Percentiles rank a stretch among this genome's conserved stretches.
Conservation (phyloP, 1,284 basidiomycete species). For the Rhodotorula sp. region DNA sequence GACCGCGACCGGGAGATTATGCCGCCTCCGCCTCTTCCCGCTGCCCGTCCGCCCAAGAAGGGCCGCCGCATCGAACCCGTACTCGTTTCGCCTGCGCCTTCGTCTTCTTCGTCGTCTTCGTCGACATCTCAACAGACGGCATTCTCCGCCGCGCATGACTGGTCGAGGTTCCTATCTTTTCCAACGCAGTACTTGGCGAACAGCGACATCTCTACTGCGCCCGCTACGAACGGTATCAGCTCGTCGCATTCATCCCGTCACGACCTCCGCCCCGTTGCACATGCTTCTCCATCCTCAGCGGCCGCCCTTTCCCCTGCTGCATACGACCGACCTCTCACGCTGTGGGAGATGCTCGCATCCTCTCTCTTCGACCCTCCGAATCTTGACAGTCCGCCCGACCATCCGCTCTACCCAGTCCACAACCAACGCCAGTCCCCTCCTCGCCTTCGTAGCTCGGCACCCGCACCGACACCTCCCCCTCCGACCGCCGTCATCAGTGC, state of each 20-base stretch:
- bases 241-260: no score
- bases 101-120: background rate
- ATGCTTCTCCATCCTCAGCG: background rate
- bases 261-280: background rate
- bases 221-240: no score
- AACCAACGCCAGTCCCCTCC: no score
- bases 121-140: background rate
- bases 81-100: slow-evolving; percentile 14
- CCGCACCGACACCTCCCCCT: background rate
- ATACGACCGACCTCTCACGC: slow-evolving; percentile 2
- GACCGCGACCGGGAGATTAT: slow-evolving; percentile 10
- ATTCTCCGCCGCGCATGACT: background rate
- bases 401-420: background rate
- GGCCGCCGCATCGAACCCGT: slow-evolving; percentile 27
- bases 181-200: background rate
- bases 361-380: slow-evolving; percentile 29
- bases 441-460: no score
- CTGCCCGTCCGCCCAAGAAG: slow-evolving; percentile 19
- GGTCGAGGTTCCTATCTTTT: slow-evolving; percentile 8
- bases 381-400: slow-evolving; percentile 21
- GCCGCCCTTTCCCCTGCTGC: background rate
- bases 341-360: slow-evolving; percentile 25
- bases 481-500: background rate
- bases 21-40: slow-evolving; percentile 23
- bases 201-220: no score